phyloP scores from a whole-genome alignment of 495 filamentous ascomycete genomes.

The Aspergillus sparsus region DNA sequence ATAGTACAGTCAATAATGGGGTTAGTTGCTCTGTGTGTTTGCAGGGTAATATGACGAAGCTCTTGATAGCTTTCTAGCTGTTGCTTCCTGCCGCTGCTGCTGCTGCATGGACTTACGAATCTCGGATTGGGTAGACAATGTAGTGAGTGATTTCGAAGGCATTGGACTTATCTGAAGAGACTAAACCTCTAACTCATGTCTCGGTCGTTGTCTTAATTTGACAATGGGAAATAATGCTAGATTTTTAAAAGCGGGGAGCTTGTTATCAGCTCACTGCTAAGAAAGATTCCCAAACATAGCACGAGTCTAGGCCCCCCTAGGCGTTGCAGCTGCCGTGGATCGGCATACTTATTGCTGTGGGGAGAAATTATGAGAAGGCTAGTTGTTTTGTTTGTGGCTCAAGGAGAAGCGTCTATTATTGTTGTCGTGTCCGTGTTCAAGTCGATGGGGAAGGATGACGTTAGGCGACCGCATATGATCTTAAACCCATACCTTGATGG shows the following conservation, averaged over 20 bases:
- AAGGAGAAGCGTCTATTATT: background rate
- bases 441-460: background rate
- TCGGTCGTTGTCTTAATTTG: background rate
- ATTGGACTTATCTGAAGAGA: background rate
- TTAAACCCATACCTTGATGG: background rate
- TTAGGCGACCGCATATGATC: background rate
- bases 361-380: slow-evolving; percentile 1
- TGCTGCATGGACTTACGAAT: slow-evolving; percentile 13
- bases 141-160: slow-evolving; percentile 3
- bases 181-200: background rate
- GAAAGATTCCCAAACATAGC: slow-evolving; percentile 1
- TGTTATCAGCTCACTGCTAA: background rate
- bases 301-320: slow-evolving; percentile 13
- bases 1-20: slow-evolving; percentile 1
- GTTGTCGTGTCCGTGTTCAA: slow-evolving; percentile 2
- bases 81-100: background rate
- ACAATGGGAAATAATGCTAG: background rate
- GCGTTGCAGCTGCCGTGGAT: slow-evolving; percentile 5
- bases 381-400: background rate
- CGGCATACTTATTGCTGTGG: background rate
- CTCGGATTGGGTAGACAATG: slow-evolving; percentile 8
- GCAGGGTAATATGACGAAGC: background rate
- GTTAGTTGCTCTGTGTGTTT: slow-evolving; percentile 1
- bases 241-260: background rate
- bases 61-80: slow-evolving; percentile 9